Evolutionary conservation across 2,329 filamentous ascomycete species (phyloP), one percentile per base, ranked within the genome.

Genomic region (Colletotrichum sp.): DNA sequence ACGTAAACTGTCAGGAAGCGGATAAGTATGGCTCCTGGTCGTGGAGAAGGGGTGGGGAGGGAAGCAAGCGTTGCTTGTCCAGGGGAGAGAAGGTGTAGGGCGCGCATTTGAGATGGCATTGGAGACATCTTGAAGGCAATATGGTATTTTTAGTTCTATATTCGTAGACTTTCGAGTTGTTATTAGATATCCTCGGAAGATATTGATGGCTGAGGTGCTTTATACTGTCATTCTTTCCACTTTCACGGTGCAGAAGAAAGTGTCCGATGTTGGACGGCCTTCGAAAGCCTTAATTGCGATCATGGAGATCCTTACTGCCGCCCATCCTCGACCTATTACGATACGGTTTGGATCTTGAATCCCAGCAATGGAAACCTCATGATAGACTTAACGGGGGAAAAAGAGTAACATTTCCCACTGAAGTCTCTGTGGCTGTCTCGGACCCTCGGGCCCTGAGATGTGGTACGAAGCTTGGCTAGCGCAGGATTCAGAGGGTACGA

Each of bases 211-310:
- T n/a, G 14, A 8, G 14, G 4, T 36, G 9, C 39, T 48, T 48
- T 48, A 48, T 12, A 48, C 18, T 48, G 5, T 12, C 39, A n/a
- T 21, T 3, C 39, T 48, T 48, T 43, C 39, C 3, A 43, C 39
- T 43, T 12, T 43, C 39, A 0, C 39, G 39, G 39, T n/a, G 0
- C 1, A 10, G 1, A n/a, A 18, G 39, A n/a, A n/a, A n/a, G 0
- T 48, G 9, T 2, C 18, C 18, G n/a, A 12, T 13, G 0, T 52
- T 7, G 0, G 4, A 13, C n/a, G 43, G 43, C 43, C 1, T 7
- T 21, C 13, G n/a, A 52, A 3, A 48, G 43, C n/a, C 18, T 43
- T 43, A 6, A 43, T 5, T 43, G 18, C 39, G 18, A 43, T n/a
- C 36, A 43, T 43, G 16, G 16, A 43, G 2, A 43, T 10, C 8